Percentiles rank a stretch among this genome's conserved stretches.
Evolutionary conservation across 163 green algal genomes (phyloP).

Genomic region (Scenedesmus sp.): DNA sequence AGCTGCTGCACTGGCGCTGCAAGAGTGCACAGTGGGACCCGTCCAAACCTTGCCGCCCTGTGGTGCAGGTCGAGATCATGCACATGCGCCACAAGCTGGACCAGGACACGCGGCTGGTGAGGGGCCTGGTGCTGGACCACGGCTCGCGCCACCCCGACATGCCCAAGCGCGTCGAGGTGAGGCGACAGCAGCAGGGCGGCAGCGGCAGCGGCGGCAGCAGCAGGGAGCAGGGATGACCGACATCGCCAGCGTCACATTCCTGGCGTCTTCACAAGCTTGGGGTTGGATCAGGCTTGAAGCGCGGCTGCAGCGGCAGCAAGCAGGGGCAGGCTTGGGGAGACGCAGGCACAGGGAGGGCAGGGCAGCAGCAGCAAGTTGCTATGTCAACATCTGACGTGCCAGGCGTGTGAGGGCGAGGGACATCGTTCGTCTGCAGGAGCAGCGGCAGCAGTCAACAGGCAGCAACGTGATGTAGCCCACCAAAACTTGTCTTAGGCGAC

Average conservation of each 20-base stretch:
- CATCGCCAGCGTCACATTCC: background rate
- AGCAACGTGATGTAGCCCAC: no score
- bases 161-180: constrained; percentile 92
- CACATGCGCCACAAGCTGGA: constrained; percentile 99
- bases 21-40: no score
- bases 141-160: constrained; percentile 98
- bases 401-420: no score
- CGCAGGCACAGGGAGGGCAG: no score
- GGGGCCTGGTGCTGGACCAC: constrained; percentile 98
- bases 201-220: background rate
- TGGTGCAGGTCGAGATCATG: constrained; percentile 98
- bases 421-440: no score
- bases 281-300: no score
- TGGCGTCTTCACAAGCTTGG: background rate
- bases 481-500: no score
- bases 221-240: background rate
- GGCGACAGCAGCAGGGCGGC: background rate
- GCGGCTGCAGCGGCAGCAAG: background rate
- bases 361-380: no score
- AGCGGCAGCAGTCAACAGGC: no score
- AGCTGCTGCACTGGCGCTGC: no score
- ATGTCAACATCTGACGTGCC: no score
- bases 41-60: no score
- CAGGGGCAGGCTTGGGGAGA: background rate
- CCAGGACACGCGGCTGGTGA: constrained; percentile 93